Evolutionary conservation across 192 early-diverging fungal species (phyloP).

Genomic region (Backusella australiensis): DNA sequence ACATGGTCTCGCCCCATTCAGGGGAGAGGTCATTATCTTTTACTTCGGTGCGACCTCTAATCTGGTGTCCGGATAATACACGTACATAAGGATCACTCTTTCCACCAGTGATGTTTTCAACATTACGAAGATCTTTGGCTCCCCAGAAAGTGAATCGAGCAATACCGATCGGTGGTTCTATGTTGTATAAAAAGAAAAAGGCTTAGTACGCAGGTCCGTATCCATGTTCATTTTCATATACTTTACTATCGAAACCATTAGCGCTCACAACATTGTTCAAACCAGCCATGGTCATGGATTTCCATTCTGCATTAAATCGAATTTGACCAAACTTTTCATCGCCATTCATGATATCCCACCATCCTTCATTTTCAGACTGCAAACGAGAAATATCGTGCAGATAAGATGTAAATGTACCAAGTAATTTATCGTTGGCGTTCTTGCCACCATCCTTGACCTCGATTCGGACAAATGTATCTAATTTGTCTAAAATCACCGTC

Average conservation of each 20-base stretch:
- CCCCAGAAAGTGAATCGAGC: conserved; percentile 65
- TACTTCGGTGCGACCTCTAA: conserved; percentile 63
- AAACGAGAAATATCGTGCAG: conserved; percentile 34
- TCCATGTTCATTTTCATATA: not conserved
- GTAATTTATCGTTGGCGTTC: conserved; percentile 44
- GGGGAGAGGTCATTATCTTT: conserved; percentile 72
- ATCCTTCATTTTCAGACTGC: conserved; percentile 21
- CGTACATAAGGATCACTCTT: conserved; percentile 86
- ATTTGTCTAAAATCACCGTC: conserved; percentile 66
- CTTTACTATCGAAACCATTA: conserved; percentile 17
- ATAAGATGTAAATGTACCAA: conserved; percentile 33
- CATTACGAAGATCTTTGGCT: conserved; percentile 59
- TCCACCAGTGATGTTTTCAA: conserved; percentile 30
- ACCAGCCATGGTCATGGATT: conserved; percentile 66
- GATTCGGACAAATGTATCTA: conserved; percentile 53
- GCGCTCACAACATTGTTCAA: not conserved
- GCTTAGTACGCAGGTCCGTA: not conserved
- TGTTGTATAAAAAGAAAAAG: not conserved
- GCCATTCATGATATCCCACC: conserved; percentile 24
- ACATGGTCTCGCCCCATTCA: conserved; percentile 80
- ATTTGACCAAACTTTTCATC: conserved; percentile 17
- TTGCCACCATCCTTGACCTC: conserved; percentile 51
- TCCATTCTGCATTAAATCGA: conserved; percentile 50
- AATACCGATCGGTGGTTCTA: conserved; percentile 64
- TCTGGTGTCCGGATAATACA: conserved; percentile 50